Percentiles rank a stretch among this genome's conserved stretches.
Evolutionary conservation across 1,284 basidiomycete species (phyloP).

Genomic region (Nidula niveotomentosa): DNA sequence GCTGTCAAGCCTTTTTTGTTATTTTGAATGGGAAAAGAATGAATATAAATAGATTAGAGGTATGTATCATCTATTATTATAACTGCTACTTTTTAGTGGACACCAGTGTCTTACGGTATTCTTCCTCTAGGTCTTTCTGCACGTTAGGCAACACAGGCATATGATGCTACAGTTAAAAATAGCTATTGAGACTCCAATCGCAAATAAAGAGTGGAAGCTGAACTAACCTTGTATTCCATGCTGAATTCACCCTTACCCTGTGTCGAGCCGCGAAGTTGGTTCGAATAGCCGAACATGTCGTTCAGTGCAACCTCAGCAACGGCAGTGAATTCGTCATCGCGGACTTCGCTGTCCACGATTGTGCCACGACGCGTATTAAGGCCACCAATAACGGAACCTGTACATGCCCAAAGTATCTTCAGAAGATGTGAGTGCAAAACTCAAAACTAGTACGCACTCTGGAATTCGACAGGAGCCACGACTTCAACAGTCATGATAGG

Average conservation of each 20-base stretch:
- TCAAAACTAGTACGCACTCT: slow-evolving; percentile 55
- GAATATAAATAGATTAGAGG: too few relatives aligned
- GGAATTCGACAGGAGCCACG: slow-evolving; percentile 95
- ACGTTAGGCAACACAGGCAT: slow-evolving; percentile 87
- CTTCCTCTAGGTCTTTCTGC: slow-evolving; percentile 81
- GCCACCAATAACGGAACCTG: slow-evolving; percentile 88
- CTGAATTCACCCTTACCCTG: slow-evolving; percentile 97
- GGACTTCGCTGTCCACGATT: slow-evolving; percentile 94
- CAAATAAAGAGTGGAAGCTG: background rate
- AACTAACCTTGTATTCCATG: slow-evolving; percentile 90
- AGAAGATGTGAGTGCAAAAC: slow-evolving; percentile 1
- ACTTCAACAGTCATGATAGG: slow-evolving; percentile 99
- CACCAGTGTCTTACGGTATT: slow-evolving; percentile 54
- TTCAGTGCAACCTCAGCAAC: slow-evolving; percentile 93
- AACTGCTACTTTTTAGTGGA: slow-evolving; percentile 54
- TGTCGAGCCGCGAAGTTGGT: slow-evolving; percentile 88
- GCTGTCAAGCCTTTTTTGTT: too few relatives aligned
- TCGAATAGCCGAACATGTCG: slow-evolving; percentile 99
- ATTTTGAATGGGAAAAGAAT: too few relatives aligned
- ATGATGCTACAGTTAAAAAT: slow-evolving; percentile 51
- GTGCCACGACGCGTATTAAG: slow-evolving; percentile 94
- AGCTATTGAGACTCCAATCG: background rate
- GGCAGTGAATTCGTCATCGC: slow-evolving; percentile 96
- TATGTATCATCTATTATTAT: slow-evolving; percentile 2
- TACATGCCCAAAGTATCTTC: background rate